Evolutionary conservation across 768 basidiomycete genomes (phyloP), one percentile per base, ranked within the genome.

Genomic region (Vishniacozyma victoriae): DNA sequence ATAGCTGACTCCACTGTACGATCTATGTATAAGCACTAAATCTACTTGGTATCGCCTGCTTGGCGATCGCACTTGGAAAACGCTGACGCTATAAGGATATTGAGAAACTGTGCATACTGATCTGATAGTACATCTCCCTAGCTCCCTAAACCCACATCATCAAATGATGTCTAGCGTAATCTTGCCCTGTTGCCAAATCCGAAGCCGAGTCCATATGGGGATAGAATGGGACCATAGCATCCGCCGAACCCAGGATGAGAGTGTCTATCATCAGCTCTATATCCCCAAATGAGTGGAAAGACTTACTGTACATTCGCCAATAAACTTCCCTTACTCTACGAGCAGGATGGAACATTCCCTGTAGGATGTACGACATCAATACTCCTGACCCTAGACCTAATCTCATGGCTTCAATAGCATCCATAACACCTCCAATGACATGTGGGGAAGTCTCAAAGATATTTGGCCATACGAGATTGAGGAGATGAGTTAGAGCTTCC

Each of bases 381-480:
- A 95, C 80, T 27, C 95, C 93, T 0, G 93, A 90, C 1, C 95
- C 95, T 35, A 97, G 77, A 6, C 91, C 90, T 35, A 97, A 86
- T 19, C 92, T 80, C 91, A 97, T 96, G 1, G 88, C 87, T 73
- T 97, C 95, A 61, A 99, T 79, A 0, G 95, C 95, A 41, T 97
- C 95, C 88, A 96, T 92, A 35, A 97, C 88, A 4, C 91, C 88
- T 25, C 89, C 90, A 54, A 97, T 96, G 52, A 99, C 92, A 74
- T 99, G 95, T 4, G 95, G 95, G 13, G 86, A 89, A 1, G 92
- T 93, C 76, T 96, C 93, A 72, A 96, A 97, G 73, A 91, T 92
- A 69, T 97, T 97, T 1, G 95, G 95, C 92, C 92, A 97, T 13
- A 97, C 87, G 22, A 99, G 80, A 70, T 99, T 99, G 84, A 97